These are phyloP conservation scores for Neurospora crassa DNA, from an alignment of 2,329 filamentous ascomycete genomes.

Conservation along the genomic window DNA sequence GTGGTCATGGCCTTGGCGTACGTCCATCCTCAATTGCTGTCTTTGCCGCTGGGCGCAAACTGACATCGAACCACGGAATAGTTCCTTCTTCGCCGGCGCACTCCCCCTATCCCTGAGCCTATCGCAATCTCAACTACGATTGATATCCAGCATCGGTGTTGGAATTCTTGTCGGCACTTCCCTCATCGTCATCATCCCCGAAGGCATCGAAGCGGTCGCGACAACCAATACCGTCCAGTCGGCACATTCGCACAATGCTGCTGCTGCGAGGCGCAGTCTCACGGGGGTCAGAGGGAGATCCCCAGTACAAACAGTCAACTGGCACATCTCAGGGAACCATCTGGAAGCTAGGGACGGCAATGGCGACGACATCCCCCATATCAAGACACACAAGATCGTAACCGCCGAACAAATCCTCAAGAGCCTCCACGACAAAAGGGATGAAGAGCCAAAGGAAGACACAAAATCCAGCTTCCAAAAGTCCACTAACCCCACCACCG, in stretches of 20 bases:
- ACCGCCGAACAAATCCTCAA: not conserved
- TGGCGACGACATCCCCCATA: not conserved
- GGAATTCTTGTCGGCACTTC: constrained; percentile 92
- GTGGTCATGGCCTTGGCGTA: constrained; percentile 52
- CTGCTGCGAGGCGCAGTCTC: not conserved
- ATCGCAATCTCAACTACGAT: constrained; percentile 74
- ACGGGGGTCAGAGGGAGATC: not conserved
- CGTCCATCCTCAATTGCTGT: constrained; percentile 22
- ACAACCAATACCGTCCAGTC: constrained; percentile 32
- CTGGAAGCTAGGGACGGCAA: not conserved
- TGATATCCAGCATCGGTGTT: constrained; percentile 87
- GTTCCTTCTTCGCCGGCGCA: constrained; percentile 87
- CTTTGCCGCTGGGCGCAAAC: constrained; percentile 7
- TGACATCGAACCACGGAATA: constrained; percentile 30
- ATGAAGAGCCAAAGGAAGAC: constrained; percentile 6
- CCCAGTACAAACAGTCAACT: not conserved
- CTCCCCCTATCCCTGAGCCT: constrained; percentile 83
- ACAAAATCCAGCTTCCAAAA: constrained; percentile 2
- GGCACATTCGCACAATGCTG: constrained; percentile 26
- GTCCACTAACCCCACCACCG: constrained; percentile 1
- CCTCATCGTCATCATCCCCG: constrained; percentile 93
- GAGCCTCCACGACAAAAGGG: constrained; percentile 3
- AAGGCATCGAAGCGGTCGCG: constrained; percentile 87
- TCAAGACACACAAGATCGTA: not conserved
- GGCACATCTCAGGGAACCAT: not conserved